Base-by-base conservation (phyloP, 805 yeast genomes). In the Yamadazyma olivae region DNA sequence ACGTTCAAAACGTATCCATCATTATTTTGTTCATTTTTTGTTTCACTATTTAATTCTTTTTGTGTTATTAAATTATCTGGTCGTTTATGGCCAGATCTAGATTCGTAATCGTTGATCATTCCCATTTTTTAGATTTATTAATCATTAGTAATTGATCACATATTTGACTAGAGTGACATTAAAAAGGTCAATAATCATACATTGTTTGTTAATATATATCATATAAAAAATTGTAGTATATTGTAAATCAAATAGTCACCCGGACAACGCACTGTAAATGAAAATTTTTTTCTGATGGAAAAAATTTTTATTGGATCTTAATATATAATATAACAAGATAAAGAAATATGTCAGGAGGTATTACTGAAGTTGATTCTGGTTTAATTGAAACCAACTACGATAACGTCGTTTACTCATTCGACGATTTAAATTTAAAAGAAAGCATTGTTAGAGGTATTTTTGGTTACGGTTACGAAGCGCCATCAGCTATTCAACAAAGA, bases 381-480 rank as follows among this genome's bases (percentile, higher is more conserved):
- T 77, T 78, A 63, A 89, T 91, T 63, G 91, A 85, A 75, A 73
- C 96, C 72, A 91, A 91, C 83, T 88, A 90, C 81, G 96, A 90
- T 78, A 88, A 89, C 66, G 89, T 87, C 61, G 70, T 68, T 44
- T 60, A 71, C 64, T 59, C 81, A 24, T 84, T 85, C 65, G 93
- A 84, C 49, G 89, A 76, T 46, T 75, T 84, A 68, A 74, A 81
- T 67, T 67, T 84, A 53, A 83, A 83, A 66, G 84, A 81, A 46
- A 75, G 70, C 54, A 77, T 83, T 53, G 75, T 82, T 48, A 79
- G 88, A 74, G 86, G 93, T 44, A 81, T 84, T 36, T 84, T 81
- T 57, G 83, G 81, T 49, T 83, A 83, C 62, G 95, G 95, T 43
- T 84, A 80, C 61, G 90, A 83, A 61, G 67, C 77, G 17, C 95